Evolutionary conservation across 2,329 filamentous ascomycete species (phyloP).

Genomic region (Calonectria hongkongensis): DNA sequence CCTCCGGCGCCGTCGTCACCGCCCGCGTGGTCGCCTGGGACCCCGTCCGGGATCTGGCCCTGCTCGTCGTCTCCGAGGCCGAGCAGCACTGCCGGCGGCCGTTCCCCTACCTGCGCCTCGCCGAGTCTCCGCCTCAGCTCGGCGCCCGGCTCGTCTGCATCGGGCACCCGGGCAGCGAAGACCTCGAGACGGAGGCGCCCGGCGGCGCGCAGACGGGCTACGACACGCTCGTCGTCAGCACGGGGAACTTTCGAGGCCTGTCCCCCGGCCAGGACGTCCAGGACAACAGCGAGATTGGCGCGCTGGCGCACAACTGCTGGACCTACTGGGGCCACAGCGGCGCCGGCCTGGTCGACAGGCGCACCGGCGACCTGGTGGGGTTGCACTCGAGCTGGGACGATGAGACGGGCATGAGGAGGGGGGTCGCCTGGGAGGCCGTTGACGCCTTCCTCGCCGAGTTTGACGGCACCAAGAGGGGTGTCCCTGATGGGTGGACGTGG

Average conservation of each 20-base stretch:
- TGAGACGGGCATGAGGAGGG: slow-evolving; percentile 69
- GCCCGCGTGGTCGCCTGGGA: slow-evolving; percentile 66
- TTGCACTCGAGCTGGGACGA: slow-evolving; percentile 74
- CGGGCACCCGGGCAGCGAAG: slow-evolving; percentile 61
- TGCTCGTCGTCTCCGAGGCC: slow-evolving; percentile 63
- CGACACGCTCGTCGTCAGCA: slow-evolving; percentile 67
- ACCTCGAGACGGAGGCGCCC: slow-evolving; percentile 64
- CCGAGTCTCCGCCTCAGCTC: slow-evolving; percentile 42
- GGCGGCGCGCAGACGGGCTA: slow-evolving; percentile 64
- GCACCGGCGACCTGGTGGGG: slow-evolving; percentile 65
- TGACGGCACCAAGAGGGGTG: slow-evolving; percentile 35
- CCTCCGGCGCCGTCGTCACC: slow-evolving; percentile 61
- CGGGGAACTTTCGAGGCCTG: slow-evolving; percentile 64
- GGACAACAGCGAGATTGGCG: slow-evolving; percentile 71
- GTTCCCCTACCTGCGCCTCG: slow-evolving; percentile 51
- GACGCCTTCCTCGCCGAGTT: slow-evolving; percentile 59
- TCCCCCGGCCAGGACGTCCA: slow-evolving; percentile 63
- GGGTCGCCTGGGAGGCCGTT: slow-evolving; percentile 67
- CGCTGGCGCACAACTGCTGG: slow-evolving; percentile 72
- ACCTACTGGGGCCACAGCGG: slow-evolving; percentile 75
- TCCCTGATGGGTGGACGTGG: slow-evolving; percentile 43
- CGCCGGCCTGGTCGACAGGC: slow-evolving; percentile 66
- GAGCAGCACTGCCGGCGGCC: slow-evolving; percentile 21
- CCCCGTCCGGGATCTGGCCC: slow-evolving; percentile 65
- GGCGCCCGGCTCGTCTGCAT: slow-evolving; percentile 57